phyloP scores from a whole-genome alignment of 1,139 yeast genomes.

The Casaregolazyma suthepensis region DNA sequence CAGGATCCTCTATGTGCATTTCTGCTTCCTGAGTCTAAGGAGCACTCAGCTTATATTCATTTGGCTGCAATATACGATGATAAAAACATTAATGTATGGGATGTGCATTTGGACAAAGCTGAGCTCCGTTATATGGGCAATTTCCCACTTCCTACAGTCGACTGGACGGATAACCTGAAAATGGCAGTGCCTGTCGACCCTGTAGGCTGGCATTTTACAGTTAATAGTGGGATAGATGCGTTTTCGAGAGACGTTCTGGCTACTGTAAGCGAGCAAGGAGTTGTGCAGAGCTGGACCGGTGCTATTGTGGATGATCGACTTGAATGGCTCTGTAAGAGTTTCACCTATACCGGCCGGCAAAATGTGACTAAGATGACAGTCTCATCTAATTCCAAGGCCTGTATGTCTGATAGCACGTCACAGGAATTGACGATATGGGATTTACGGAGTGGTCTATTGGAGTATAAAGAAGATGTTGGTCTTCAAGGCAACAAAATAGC shows the following conservation, averaged over 20 bases:
- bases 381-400: conserved; percentile 68
- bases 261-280: conserved; percentile 51
- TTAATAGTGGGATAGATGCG: conserved; percentile 33
- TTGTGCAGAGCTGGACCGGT: conserved; percentile 48
- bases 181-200: conserved; percentile 61
- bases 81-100: conserved; percentile 16
- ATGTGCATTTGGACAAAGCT: conserved; percentile 10
- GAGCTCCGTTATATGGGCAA: conserved; percentile 20
- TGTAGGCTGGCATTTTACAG: conserved; percentile 45
- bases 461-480: conserved; percentile 45
- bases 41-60: conserved; percentile 6
- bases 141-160: conserved; percentile 23
- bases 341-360: conserved; percentile 49
- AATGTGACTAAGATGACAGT: conserved; percentile 57
- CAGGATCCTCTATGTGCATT: conserved; percentile 38
- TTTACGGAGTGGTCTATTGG: conserved; percentile 57
- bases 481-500: conserved; percentile 34
- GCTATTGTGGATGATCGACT: conserved; percentile 14
- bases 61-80: conserved; percentile 12
- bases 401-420: conserved; percentile 54
- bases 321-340: conserved; percentile 48
- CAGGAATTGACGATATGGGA: conserved; percentile 69
- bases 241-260: conserved; percentile 50
- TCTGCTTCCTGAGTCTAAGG: conserved; percentile 40
- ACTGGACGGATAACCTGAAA: conserved; percentile 33